Base-by-base conservation (phyloP, 2,329 filamentous ascomycete species). In the Drechslerella stenobrocha region DNA sequence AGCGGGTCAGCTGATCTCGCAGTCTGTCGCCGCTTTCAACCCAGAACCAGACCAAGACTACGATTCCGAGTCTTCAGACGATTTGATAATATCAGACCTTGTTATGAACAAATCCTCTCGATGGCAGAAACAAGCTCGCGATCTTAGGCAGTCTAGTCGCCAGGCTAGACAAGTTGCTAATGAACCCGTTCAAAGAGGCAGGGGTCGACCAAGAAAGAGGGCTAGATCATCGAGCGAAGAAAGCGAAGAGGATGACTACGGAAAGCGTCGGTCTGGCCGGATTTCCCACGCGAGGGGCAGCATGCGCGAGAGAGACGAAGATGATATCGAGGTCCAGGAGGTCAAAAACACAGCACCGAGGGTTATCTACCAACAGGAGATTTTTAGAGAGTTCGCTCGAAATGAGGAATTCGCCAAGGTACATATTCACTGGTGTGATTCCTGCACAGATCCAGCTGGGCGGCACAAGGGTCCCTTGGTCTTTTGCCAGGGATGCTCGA, bases 401-500 rank as follows among this genome's bases (percentile, higher is more conserved):
- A 81, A 84, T 11, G 83, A 87, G 35, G 77, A 81, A 1, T 98
- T 98, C 75, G 81, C 82, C 55, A 78, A 80, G 20, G 81, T 83
- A 8, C 93, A 98, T 76, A 83, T 81, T 46, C 79, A 82, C 37
- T 79, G 78, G 5, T 98, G 93, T 75, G 86, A 89, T 71, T 81
- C 84, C 1, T 98, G 93, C 74, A 78, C 77, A 47, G 77, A 78
- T 81, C 82, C 6, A 78, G 82, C 47, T 78, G 81, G 20, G 23
- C 75, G 77, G 0, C 81, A 79, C 60, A 87, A 85, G 74, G 90
- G 89, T 0, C 80, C 83, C 35, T 79, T 98, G 22, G 82, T 98
- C 30, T 86, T 87, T 74, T 98, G 93, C 72, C 95, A 98, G 77
- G 93, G 93, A 26, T 98, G 93, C 75, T 90, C 87, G 1, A 80